Percentiles rank a stretch among this genome's conserved stretches.
Conservation (phyloP, 306 rosid genomes). For the Mimosa pudica region DNA sequence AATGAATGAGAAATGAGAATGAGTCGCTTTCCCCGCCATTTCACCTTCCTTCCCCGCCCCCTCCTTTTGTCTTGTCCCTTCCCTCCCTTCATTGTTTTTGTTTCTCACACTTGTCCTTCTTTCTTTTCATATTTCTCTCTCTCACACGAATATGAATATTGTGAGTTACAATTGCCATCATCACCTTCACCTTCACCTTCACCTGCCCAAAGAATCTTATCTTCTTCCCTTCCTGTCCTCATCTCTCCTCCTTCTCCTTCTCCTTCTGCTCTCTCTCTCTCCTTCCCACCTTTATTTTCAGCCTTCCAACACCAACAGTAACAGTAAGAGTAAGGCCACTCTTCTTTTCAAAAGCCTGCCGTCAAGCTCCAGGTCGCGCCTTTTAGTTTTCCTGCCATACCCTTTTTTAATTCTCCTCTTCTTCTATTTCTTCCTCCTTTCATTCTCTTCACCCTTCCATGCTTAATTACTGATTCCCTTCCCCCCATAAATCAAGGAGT, state of each 20-base stretch:
- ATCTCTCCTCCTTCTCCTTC: neutral
- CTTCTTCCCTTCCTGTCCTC: neutral
- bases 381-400: neutral
- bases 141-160: neutral
- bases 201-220: constrained; percentile 20
- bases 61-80: neutral
- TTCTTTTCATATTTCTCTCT: neutral
- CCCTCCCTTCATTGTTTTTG: neutral
- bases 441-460: neutral
- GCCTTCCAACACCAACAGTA: neutral
- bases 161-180: too few relatives aligned
- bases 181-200: too few relatives aligned
- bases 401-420: neutral
- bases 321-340: neutral
- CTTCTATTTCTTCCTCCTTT: too few relatives aligned
- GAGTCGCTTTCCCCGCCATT: neutral
- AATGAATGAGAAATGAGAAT: too few relatives aligned
- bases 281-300: constrained; percentile 2
- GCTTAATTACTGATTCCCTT: neutral
- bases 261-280: constrained; percentile 9
- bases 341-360: neutral
- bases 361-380: neutral
- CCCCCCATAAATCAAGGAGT: neutral
- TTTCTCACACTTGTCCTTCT: neutral
- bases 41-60: too few relatives aligned